Base-by-base conservation (phyloP, 345 rosid genomes). In the Limnanthes douglasii region DNA sequence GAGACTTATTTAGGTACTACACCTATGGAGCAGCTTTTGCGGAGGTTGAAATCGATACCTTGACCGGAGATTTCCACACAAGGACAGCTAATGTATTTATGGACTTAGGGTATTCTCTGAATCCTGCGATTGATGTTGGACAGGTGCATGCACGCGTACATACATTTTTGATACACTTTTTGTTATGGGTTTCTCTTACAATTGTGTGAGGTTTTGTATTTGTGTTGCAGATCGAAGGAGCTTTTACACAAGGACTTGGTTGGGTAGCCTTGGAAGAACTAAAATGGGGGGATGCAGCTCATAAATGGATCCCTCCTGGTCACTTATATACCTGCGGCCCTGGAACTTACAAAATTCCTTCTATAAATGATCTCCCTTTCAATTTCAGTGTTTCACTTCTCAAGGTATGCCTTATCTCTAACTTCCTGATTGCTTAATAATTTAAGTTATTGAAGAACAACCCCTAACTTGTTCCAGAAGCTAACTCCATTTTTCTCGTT, bases 181-280 rank as follows among this genome's bases (percentile, higher is more conserved):
- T n/a, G n/a, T n/a, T n/a, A n/a, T n/a, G n/a, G n/a, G n/a, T n/a
- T n/a, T n/a, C n/a, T n/a, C n/a, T n/a, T n/a, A n/a, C n/a, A n/a
- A n/a, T n/a, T n/a, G n/a, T n/a, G n/a, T n/a, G n/a, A n/a, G n/a
- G n/a, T n/a, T n/a, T n/a, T 11, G 25, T 34, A 18, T 54, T 10
- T 13, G 27, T 18, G 8, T 8, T 35, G 34, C 78, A 88, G 97
- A 65, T 83, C 37, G 95, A 86, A 73, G 97, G 95, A 39, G 95
- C 97, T 10, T 88, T 88, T 36, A 49, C 75, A 30, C 97, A 83
- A 78, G 97, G 97, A 39, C 53, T 83, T 10, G 97, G 97, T 15
- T 86, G 95, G 97, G 62, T 68, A 49, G 97, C 97, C 24, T 37
- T 88, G 38, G 97, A 88, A 70, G 97, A 88, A 52, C 72, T 88